Percentiles rank a stretch among this genome's conserved stretches.
phyloP scores from a whole-genome alignment of 139 green algal genomes.

The Medakamo hakoo region DNA sequence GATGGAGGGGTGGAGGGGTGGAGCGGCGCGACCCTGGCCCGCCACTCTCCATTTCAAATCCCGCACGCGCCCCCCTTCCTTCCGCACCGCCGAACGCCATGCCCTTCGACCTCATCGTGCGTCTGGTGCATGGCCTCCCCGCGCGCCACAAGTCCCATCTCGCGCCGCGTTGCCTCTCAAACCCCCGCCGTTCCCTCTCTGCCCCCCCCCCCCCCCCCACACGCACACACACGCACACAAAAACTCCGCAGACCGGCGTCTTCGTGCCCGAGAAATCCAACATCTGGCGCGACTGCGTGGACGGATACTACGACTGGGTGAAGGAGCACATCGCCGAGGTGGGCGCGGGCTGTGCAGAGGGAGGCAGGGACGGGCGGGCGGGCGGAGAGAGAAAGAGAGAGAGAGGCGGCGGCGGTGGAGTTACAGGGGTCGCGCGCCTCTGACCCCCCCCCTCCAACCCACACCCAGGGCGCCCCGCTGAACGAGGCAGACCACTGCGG shows the following conservation, averaged over 20 bases:
- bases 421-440: background rate
- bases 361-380: too few relatives aligned
- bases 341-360: too few relatives aligned
- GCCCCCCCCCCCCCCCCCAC: background rate
- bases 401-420: background rate
- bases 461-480: conserved; percentile 52
- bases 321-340: conserved; percentile 78
- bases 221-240: background rate
- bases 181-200: background rate
- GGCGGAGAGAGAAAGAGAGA: too few relatives aligned
- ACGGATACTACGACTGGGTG: conserved; percentile 90
- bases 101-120: conserved; percentile 35
- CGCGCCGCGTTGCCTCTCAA: background rate
- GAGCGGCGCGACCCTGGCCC: too few relatives aligned
- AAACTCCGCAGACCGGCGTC: conserved; percentile 44
- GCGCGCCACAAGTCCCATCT: background rate
- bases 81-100: too few relatives aligned
- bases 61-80: too few relatives aligned
- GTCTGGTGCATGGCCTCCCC: background rate
- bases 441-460: background rate
- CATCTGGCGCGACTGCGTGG: conserved; percentile 88
- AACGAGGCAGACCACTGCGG: conserved; percentile 88
- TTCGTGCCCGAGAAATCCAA: conserved; percentile 92
- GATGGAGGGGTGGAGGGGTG: too few relatives aligned
- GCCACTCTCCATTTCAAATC: too few relatives aligned